phyloP scores from a whole-genome alignment of 2,329 filamentous ascomycete genomes.

The Acrocalymma vagum region DNA sequence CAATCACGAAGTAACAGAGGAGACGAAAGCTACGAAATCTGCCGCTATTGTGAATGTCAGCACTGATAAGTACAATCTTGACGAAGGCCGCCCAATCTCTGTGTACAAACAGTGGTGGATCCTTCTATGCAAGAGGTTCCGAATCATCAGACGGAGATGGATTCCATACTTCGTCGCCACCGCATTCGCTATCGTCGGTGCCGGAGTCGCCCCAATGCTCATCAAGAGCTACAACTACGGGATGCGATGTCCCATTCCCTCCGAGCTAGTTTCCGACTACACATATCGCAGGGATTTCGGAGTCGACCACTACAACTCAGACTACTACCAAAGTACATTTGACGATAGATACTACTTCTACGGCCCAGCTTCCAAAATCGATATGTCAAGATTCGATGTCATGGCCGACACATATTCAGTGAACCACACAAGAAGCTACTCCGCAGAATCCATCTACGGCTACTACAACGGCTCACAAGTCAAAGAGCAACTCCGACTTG shows the following conservation, averaged over 20 bases:
- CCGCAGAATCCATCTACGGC: conserved; percentile 8
- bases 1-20: conserved; percentile 24
- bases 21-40: conserved; percentile 11
- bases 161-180: conserved; percentile 78
- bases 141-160: conserved; percentile 77
- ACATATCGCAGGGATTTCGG: conserved; percentile 21
- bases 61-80: conserved; percentile 50
- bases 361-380: conserved; percentile 21
- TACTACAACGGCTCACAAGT: conserved; percentile 28
- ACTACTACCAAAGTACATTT: background rate
- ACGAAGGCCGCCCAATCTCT: conserved; percentile 73
- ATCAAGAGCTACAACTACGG: conserved; percentile 64
- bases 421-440: conserved; percentile 31
- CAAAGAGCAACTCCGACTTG: conserved; percentile 53
- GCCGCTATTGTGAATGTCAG: conserved; percentile 5
- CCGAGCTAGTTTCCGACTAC: conserved; percentile 25
- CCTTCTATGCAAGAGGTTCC: conserved; percentile 77
- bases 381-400: conserved; percentile 17
- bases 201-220: conserved; percentile 78
- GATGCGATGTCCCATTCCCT: conserved; percentile 45
- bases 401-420: conserved; percentile 34
- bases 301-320: background rate
- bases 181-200: conserved; percentile 78
- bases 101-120: conserved; percentile 74
- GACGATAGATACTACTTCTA: conserved; percentile 17